These are phyloP conservation scores for Neurospora sp. DNA, from an alignment of 495 filamentous ascomycete species.

Conservation along the genomic window DNA sequence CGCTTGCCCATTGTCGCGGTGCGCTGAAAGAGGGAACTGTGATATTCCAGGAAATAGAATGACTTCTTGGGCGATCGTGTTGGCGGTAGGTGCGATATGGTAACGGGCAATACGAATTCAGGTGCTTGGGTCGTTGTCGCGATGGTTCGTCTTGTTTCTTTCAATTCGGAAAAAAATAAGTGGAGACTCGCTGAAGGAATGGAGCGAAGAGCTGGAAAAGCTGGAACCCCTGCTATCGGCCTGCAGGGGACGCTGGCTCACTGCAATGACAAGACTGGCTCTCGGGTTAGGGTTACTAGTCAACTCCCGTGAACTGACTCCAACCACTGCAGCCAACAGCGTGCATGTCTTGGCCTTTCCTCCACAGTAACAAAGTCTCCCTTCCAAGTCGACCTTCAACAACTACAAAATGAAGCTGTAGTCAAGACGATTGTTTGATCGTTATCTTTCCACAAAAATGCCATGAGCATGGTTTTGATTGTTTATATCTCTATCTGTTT, in stretches of 20 bases:
- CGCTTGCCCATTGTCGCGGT: conserved; percentile 10
- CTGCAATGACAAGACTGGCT: not conserved
- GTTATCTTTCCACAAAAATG: not conserved
- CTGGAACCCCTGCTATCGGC: not conserved
- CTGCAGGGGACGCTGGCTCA: not conserved
- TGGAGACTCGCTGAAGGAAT: not conserved
- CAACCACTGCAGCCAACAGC: not conserved
- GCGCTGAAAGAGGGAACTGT: not conserved
- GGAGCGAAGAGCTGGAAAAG: not conserved
- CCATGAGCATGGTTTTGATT: not conserved
- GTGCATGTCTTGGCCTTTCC: not conserved
- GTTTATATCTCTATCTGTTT: not conserved
- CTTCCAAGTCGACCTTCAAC: not conserved
- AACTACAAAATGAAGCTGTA: not conserved
- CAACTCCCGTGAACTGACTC: not conserved
- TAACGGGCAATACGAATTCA: not conserved
- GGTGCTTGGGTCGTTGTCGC: not conserved
- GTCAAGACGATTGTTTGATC: not conserved
- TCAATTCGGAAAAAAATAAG: not conserved
- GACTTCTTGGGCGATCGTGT: not conserved
- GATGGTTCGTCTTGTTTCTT: not conserved
- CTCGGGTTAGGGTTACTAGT: not conserved
- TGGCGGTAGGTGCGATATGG: not conserved
- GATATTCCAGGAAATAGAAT: not conserved
- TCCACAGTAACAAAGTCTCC: not conserved